Percentiles rank a stretch among this genome's conserved stretches.
Conservation (phyloP, 2,329 filamentous ascomycete genomes). For the Domatiomyces globalis region DNA sequence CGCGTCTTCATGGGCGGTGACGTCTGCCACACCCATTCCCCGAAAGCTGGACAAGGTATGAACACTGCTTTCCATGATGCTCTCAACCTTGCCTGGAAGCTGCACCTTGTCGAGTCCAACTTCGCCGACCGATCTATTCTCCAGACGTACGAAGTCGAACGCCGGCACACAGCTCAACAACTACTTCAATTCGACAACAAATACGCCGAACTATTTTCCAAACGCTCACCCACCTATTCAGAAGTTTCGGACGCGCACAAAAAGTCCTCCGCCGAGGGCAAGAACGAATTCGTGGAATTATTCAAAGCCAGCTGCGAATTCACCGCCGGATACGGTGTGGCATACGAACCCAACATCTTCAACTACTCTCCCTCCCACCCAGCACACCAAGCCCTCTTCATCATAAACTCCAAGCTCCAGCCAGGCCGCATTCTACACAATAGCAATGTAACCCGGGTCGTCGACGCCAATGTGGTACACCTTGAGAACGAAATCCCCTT, state of each 20-base stretch:
- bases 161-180: constrained; percentile 69
- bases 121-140: constrained; percentile 64
- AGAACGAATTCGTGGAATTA: constrained; percentile 70
- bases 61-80: constrained; percentile 50
- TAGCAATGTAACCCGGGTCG: constrained; percentile 69
- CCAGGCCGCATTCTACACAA: constrained; percentile 65
- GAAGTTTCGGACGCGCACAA: constrained; percentile 53
- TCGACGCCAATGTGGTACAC: constrained; percentile 79
- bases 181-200: constrained; percentile 75
- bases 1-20: constrained; percentile 54
- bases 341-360: constrained; percentile 65
- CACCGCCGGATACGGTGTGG: constrained; percentile 81
- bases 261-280: constrained; percentile 24
- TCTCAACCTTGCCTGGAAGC: constrained; percentile 89
- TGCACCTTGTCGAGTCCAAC: constrained; percentile 74
- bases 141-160: constrained; percentile 73
- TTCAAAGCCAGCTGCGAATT: constrained; percentile 90
- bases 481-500: constrained; percentile 79
- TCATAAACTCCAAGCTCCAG: constrained; percentile 55
- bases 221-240: constrained; percentile 55
- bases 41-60: constrained; percentile 52
- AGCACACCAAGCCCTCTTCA: constrained; percentile 44
- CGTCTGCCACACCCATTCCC: constrained; percentile 49
- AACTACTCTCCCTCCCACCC: constrained; percentile 69
- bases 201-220: constrained; percentile 81